Evolutionary conservation across 2,329 filamentous ascomycete species (phyloP).

Genomic region (Verticillium nonalfalfae): DNA sequence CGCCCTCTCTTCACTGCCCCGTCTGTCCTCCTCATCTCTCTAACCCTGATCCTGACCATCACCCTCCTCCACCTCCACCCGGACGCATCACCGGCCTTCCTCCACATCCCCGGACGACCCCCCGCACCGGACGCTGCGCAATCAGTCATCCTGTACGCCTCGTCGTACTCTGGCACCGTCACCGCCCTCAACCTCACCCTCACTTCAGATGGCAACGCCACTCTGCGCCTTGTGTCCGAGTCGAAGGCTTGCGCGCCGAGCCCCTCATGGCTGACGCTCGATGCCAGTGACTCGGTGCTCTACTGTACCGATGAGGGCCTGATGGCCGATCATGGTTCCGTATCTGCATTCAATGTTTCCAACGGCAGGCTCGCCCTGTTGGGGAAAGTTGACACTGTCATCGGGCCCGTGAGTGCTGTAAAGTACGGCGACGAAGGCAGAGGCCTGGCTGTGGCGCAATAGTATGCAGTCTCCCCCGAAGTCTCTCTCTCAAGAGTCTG

Average conservation of each 20-base stretch:
- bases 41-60: not conserved
- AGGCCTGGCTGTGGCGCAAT: slow-evolving; percentile 37
- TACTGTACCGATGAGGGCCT: slow-evolving; percentile 57
- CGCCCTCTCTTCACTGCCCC: not conserved
- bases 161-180: slow-evolving; percentile 41
- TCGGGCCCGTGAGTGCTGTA: slow-evolving; percentile 36
- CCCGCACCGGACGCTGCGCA: not conserved
- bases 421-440: slow-evolving; percentile 33
- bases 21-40: not conserved
- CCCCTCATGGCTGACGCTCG: slow-evolving; percentile 56
- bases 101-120: not conserved
- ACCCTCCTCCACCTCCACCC: not conserved
- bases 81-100: not conserved
- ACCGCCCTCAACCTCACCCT: slow-evolving; percentile 38
- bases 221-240: slow-evolving; percentile 33
- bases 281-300: slow-evolving; percentile 39
- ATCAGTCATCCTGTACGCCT: slow-evolving; percentile 33
- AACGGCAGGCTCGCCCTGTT: slow-evolving; percentile 32
- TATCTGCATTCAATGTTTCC: slow-evolving; percentile 33
- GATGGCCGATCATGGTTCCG: slow-evolving; percentile 35
- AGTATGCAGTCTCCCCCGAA: slow-evolving; percentile 26
- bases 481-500: not conserved
- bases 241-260: slow-evolving; percentile 43
- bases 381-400: slow-evolving; percentile 23
- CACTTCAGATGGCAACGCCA: slow-evolving; percentile 14